Percentiles rank a stretch among this genome's conserved stretches.
phyloP scores from a whole-genome alignment of 192 early-diverging fungal genomes.

The Umbelopsis vinacea region DNA sequence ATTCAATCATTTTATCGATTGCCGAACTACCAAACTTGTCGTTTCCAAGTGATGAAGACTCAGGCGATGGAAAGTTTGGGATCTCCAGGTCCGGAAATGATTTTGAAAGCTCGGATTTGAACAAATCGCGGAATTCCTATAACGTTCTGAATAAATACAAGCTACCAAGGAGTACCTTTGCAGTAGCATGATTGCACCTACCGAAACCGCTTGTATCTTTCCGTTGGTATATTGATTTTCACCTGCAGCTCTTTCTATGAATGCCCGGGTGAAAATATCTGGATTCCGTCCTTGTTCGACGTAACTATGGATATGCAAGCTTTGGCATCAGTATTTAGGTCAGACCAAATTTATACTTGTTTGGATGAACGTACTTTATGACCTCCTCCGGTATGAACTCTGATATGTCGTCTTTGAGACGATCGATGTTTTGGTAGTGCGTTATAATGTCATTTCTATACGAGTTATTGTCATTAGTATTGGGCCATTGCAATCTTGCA shows the following conservation, averaged over 20 bases:
- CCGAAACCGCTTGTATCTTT: slow-evolving; percentile 55
- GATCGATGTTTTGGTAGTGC: slow-evolving; percentile 40
- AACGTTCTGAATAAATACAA: no score
- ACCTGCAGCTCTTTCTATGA: slow-evolving; percentile 53
- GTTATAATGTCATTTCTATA: slow-evolving; percentile 38
- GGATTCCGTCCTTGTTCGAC: slow-evolving; percentile 58
- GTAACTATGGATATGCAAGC: slow-evolving; percentile 31
- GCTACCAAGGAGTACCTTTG: no score
- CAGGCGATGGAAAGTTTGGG: not conserved
- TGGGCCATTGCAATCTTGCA: not conserved
- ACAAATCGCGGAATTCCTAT: slow-evolving; percentile 36
- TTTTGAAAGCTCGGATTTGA: slow-evolving; percentile 33
- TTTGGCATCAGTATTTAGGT: not conserved
- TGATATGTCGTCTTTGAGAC: slow-evolving; percentile 50
- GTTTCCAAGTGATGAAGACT: not conserved
- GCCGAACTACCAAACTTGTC: not conserved
- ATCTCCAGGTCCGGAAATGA: slow-evolving; percentile 41
- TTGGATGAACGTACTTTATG: slow-evolving; percentile 42
- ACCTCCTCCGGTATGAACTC: slow-evolving; percentile 57
- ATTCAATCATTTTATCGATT: slow-evolving; percentile 21
- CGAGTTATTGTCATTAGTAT: not conserved
- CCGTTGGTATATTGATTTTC: slow-evolving; percentile 62
- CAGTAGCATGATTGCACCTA: slow-evolving; percentile 16
- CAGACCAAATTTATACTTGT: no score
- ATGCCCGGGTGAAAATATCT: slow-evolving; percentile 57